Conservation (phyloP, 441 rosid species). For the Pelargonium cotyledonis region DNA sequence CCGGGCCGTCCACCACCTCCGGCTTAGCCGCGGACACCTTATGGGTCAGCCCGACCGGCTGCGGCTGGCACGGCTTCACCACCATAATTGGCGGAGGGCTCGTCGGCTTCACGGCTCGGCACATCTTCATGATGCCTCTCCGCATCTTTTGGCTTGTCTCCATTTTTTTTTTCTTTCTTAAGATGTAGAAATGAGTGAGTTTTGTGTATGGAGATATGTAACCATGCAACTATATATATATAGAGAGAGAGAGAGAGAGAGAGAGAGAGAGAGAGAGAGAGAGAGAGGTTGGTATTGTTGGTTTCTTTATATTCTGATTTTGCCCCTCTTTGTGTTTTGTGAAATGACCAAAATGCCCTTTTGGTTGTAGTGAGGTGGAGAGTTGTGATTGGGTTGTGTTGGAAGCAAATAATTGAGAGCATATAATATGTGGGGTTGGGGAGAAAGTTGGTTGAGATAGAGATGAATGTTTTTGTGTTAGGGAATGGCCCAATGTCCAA, state of each 20-base stretch:
- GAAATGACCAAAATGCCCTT: not conserved
- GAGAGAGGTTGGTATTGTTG: not conserved
- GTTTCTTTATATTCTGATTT: not conserved
- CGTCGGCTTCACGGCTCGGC: too few species aligned
- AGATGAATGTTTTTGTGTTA: too few species aligned
- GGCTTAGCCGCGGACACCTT: not conserved
- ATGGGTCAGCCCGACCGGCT: not conserved
- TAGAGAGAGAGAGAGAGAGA: too few species aligned
- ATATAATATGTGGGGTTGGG: too few species aligned
- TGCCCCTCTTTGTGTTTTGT: not conserved
- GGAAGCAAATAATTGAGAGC: too few species aligned
- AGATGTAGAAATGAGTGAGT: too few species aligned
- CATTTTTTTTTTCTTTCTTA: too few species aligned
- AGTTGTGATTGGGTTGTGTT: not conserved
- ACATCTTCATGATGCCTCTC: not conserved
- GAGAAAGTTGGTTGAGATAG: too few species aligned
- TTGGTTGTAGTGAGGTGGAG: not conserved
- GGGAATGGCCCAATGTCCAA: too few species aligned
- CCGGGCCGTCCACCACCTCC: not conserved
- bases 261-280: too few species aligned
- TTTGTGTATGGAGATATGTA: too few species aligned
- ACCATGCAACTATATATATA: not conserved
- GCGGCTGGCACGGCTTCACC: not conserved
- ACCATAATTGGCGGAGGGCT: too few species aligned
- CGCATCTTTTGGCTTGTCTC: not conserved